Evolutionary conservation across 2,329 filamentous ascomycete genomes (phyloP), one percentile per base, ranked within the genome.

Genomic region (Alternaria metachromatica): DNA sequence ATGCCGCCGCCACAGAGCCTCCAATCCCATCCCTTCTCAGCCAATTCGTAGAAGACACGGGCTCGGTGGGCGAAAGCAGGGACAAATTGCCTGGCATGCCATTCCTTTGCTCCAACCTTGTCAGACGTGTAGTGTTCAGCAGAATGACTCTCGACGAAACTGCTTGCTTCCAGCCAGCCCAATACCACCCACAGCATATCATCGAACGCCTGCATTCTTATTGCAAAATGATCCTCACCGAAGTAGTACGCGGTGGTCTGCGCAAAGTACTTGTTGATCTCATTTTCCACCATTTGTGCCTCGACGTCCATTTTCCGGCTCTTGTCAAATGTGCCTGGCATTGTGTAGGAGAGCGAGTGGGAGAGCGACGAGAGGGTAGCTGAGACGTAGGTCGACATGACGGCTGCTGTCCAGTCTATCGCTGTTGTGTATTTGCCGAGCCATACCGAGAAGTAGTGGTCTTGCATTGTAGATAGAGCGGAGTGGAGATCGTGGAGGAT

Each of bases 101-200:
- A 97, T 12, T 66, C 56, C 63, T 44, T 67, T 37, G 23, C 43
- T 21, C 53, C 28, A 28, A 49, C 26, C 3, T 28, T 25, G 18
- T 33, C 28, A 0, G 67, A 33, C 5, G 80, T 78, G 72, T 90
- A 92, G 76, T 92, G 89, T 18, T 88, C 77, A 2, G 83, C 80
- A 3, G 87, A 88, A 75, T 96, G 93, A n/a, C 86, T 82, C 30
- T 88, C 82, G 55, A 95, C 87, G 75, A 97, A 94, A 69, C 91
- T 89, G 66, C 94, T 87, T 53, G 88, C 88, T 76, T 97, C 93
- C 56, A 97, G 83, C 94, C 95, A 97, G 66, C 91, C 93, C 41
- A 98, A 85, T 3, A 96, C 93, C 1, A 97, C 93, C 95, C 95
- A 98, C 3, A 97, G 87, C 82, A 97, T 97, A 78, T 98, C 95